These are phyloP conservation scores for Pseudogymnoascus sp. DNA, from an alignment of 2,329 filamentous ascomycete genomes.

Conservation along the genomic window DNA sequence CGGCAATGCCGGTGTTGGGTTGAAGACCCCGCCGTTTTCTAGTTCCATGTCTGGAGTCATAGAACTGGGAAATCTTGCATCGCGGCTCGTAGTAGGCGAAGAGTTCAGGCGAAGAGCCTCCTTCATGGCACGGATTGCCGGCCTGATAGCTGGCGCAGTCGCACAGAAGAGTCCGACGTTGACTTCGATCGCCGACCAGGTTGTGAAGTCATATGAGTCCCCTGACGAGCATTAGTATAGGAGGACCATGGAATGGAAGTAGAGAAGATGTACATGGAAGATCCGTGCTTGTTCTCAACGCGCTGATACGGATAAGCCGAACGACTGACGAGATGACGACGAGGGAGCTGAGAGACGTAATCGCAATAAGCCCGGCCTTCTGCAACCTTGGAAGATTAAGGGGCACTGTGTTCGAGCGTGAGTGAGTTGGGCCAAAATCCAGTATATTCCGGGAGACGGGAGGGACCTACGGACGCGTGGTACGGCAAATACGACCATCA, in stretches of 20 bases:
- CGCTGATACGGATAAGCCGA: slow-evolving; percentile 9
- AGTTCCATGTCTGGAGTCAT: neutral
- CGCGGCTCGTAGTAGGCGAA: neutral
- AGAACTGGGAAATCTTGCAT: neutral
- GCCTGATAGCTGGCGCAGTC: slow-evolving; percentile 16
- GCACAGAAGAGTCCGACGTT: slow-evolving; percentile 16
- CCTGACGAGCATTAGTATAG: slow-evolving; percentile 1
- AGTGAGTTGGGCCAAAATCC: neutral
- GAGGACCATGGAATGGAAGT: neutral
- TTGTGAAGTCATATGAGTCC: slow-evolving; percentile 14
- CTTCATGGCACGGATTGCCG: slow-evolving; percentile 12
- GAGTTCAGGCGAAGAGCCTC: neutral
- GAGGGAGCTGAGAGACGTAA: slow-evolving; percentile 16
- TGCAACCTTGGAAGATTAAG: slow-evolving; percentile 16
- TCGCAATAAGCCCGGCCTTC: slow-evolving; percentile 14
- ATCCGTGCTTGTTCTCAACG: slow-evolving; percentile 9
- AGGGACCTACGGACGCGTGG: slow-evolving; percentile 16
- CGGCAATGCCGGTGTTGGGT: neutral
- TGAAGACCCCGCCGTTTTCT: neutral
- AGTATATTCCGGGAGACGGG: neutral
- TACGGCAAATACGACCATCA: slow-evolving; percentile 18
- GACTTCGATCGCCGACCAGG: slow-evolving; percentile 18
- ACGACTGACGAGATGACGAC: slow-evolving; percentile 15
- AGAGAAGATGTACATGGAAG: slow-evolving; percentile 13
- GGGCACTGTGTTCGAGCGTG: slow-evolving; percentile 11